Evolutionary conservation across 2,329 filamentous ascomycete genomes (phyloP).

Genomic region (Aspergillus carbonarius): DNA sequence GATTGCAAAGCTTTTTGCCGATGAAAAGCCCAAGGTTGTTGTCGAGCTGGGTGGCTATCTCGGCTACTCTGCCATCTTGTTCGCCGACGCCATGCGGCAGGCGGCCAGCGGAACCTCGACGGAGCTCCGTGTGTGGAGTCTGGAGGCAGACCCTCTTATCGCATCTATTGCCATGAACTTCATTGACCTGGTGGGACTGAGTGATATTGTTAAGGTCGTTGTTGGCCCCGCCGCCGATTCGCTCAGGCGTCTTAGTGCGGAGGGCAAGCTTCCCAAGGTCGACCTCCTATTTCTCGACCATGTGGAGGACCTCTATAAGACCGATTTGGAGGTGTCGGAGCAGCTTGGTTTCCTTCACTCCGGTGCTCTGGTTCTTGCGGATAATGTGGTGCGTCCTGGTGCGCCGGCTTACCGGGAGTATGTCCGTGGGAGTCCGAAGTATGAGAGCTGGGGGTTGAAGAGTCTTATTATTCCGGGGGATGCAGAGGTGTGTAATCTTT

Average conservation of each 20-base stretch:
- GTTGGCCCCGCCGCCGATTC: slow-evolving; percentile 67
- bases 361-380: slow-evolving; percentile 48
- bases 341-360: slow-evolving; percentile 62
- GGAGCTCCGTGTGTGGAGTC: slow-evolving; percentile 61
- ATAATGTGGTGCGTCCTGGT: slow-evolving; percentile 47
- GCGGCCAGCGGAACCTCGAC: slow-evolving; percentile 51
- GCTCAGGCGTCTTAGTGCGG: slow-evolving; percentile 58
- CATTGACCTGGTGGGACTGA: slow-evolving; percentile 69
- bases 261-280: slow-evolving; percentile 47
- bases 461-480: not conserved
- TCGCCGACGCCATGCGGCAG: slow-evolving; percentile 64
- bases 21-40: slow-evolving; percentile 67
- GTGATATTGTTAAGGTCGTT: slow-evolving; percentile 66
- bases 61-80: slow-evolving; percentile 77
- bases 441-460: not conserved
- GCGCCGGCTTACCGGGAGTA: slow-evolving; percentile 58
- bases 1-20: slow-evolving; percentile 65
- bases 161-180: slow-evolving; percentile 67
- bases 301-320: slow-evolving; percentile 70
- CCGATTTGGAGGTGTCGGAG: slow-evolving; percentile 75
- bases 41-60: slow-evolving; percentile 79
- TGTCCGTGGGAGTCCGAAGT: slow-evolving; percentile 47
- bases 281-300: slow-evolving; percentile 32
- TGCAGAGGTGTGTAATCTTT: not conserved
- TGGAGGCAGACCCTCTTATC: slow-evolving; percentile 74